Base-by-base conservation (phyloP, 345 rosid species). In the Psidium friedrichsthalianum region DNA sequence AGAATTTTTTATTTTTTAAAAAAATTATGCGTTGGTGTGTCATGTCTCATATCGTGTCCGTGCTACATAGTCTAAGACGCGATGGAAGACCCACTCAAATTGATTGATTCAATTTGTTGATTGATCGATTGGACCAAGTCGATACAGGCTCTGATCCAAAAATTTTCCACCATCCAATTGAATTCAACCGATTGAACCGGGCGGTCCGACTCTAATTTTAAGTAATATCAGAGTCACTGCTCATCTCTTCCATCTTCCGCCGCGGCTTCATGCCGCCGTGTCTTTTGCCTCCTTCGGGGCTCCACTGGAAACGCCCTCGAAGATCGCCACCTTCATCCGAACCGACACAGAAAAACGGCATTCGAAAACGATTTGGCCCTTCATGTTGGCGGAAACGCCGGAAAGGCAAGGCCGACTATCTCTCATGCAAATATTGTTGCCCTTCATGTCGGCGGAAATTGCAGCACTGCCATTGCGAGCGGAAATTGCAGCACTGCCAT, bases 81-180 rank as follows among this genome's bases (percentile, higher is more conserved):
- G 3, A 0, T 7, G 0, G 5, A 3, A 27, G 0, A 59, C 13
- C 13, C 0, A 27, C 5, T 51, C 15, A 1, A 4, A 6, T 14
- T 0, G 4, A 27, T 27, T 14, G 5, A 61, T 61, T 61, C 0
- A 0, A 2, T 14, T 14, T 0, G 29, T 61, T 14, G 21, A 12
- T 15, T 27, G 5, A 61, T 0, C 1, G 1, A 61, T 61, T 16
- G 6, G 16, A 29, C 4, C 42, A 0, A 3, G 8, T 29, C 3
- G 32, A 7, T 29, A 29, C 8, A 1, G 3, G 18, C 3, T 14
- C 3, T 3, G 9, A 29, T 64, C 42, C 18, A 29, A 64, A 64
- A 15, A 1, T 8, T 29, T 64, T 64, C 6, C 0, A 15, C 2
- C 76, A 29, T 29, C 42, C 5, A 15, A 64, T 64, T 64, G 20